A percentile compares a stretch with the other conserved stretches of the same genome.
These are phyloP conservation scores for Gaertneriomyces semiglobifer DNA, from an alignment of 192 early-diverging fungal genomes.

Conservation along the genomic window DNA sequence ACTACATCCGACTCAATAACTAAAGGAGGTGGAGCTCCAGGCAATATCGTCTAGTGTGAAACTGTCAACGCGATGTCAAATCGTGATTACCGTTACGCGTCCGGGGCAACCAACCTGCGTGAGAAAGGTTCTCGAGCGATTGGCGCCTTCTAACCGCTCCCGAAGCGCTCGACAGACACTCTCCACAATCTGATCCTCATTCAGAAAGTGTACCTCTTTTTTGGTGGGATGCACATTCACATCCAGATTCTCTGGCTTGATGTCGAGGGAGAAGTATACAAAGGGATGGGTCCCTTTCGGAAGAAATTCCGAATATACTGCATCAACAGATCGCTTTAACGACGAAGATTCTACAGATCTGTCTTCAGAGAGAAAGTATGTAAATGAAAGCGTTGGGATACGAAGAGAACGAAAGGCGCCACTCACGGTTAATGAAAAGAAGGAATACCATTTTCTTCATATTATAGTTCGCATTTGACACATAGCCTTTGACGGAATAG, in stretches of 20 bases:
- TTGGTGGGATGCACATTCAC: slow-evolving; percentile 99
- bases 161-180: slow-evolving; percentile 68
- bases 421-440: slow-evolving; percentile 92
- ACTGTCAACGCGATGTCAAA: slow-evolving; percentile 6
- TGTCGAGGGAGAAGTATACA: slow-evolving; percentile 83
- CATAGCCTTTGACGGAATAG: slow-evolving; percentile 67
- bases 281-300: slow-evolving; percentile 89
- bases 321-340: slow-evolving; percentile 81
- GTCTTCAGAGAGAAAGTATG: slow-evolving; percentile 46
- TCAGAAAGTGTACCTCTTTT: slow-evolving; percentile 78
- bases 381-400: slow-evolving; percentile 1
- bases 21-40: not conserved
- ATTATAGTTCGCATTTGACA: slow-evolving; percentile 86
- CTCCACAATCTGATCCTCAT: slow-evolving; percentile 80
- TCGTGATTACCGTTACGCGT: no score
- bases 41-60: slow-evolving; percentile 13
- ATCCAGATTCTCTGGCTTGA: slow-evolving; percentile 86
- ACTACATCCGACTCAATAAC: not conserved
- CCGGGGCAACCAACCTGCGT: slow-evolving; percentile 51
- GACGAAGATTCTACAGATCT: slow-evolving; percentile 76
- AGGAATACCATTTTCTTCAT: slow-evolving; percentile 82
- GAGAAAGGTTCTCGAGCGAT: slow-evolving; percentile 69
- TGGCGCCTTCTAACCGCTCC: slow-evolving; percentile 62
- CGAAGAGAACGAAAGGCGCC: not conserved
- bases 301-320: slow-evolving; percentile 72